A percentile compares a stretch with the other conserved stretches of the same genome.
phyloP scores from a whole-genome alignment of 2,329 filamentous ascomycete species.

The Atkinsonella texensis region DNA sequence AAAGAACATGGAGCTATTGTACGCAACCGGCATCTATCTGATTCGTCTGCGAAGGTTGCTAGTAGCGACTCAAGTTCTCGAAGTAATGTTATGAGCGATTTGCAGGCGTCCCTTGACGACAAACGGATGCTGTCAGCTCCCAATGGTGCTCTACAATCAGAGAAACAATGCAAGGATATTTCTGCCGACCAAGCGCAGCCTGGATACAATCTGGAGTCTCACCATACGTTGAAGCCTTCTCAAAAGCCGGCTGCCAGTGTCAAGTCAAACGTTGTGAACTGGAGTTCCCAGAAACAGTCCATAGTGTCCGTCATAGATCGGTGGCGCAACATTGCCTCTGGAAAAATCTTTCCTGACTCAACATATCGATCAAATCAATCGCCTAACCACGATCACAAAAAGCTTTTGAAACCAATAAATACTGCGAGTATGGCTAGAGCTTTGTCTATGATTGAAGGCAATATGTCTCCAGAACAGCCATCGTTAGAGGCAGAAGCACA shows the following conservation, averaged over 20 bases:
- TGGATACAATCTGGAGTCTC: neutral
- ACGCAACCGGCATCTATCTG: neutral
- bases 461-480: neutral
- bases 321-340: slow-evolving; percentile 9
- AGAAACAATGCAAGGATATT: neutral
- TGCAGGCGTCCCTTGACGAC: neutral
- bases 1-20: neutral
- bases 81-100: neutral
- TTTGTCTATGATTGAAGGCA: neutral
- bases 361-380: neutral
- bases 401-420: neutral
- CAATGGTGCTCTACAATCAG: neutral
- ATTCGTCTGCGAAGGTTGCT: no score
- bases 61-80: neutral
- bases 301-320: slow-evolving; percentile 11
- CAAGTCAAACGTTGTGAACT: no score
- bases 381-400: neutral
- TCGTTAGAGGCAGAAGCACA: neutral
- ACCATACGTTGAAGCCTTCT: neutral
- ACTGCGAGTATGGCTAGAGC: neutral
- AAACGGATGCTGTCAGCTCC: neutral
- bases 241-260: neutral
- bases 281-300: neutral
- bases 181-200: neutral
- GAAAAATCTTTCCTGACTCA: neutral